Conservation (phyloP, 2,329 filamentous ascomycete species). For the Colletotrichum musicola region DNA sequence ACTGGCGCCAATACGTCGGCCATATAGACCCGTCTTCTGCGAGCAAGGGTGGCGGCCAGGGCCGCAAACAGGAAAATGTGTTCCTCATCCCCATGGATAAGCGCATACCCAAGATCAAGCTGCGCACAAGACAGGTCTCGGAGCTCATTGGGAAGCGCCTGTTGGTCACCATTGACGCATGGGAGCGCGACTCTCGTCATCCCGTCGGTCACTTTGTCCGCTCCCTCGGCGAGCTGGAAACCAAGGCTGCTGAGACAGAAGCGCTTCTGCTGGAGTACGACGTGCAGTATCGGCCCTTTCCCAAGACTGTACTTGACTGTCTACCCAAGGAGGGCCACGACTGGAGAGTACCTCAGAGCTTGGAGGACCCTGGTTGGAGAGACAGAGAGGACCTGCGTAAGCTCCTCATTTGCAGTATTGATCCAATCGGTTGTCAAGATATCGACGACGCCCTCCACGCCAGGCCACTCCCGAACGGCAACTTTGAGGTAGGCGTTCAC, state of each 20-base stretch:
- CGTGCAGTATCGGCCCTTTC: conserved; percentile 97
- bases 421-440: conserved; percentile 95
- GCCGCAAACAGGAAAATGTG: conserved; percentile 88
- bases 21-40: conserved; percentile 92
- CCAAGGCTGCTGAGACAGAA: conserved; percentile 97
- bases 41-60: conserved; percentile 78
- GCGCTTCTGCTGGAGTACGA: conserved; percentile 95
- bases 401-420: conserved; percentile 95
- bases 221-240: conserved; percentile 92
- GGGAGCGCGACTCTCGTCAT: conserved; percentile 94
- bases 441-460: conserved; percentile 98
- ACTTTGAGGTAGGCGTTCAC: conserved; percentile 96
- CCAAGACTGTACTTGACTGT: conserved; percentile 94
- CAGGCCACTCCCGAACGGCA: conserved; percentile 85
- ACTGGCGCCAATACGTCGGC: conserved; percentile 98
- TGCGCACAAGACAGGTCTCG: conserved; percentile 89
- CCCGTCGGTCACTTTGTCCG: conserved; percentile 94
- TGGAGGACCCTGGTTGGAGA: conserved; percentile 87
- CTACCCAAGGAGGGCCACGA: conserved; percentile 91
- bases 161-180: conserved; percentile 92
- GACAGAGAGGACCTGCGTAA: conserved; percentile 86
- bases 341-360: conserved; percentile 89
- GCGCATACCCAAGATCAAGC: conserved; percentile 93
- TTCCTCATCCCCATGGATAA: conserved; percentile 99
- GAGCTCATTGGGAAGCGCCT: conserved; percentile 93